phyloP scores from a whole-genome alignment of 192 early-diverging fungal genomes.

The Polychytrium aggregatum region DNA sequence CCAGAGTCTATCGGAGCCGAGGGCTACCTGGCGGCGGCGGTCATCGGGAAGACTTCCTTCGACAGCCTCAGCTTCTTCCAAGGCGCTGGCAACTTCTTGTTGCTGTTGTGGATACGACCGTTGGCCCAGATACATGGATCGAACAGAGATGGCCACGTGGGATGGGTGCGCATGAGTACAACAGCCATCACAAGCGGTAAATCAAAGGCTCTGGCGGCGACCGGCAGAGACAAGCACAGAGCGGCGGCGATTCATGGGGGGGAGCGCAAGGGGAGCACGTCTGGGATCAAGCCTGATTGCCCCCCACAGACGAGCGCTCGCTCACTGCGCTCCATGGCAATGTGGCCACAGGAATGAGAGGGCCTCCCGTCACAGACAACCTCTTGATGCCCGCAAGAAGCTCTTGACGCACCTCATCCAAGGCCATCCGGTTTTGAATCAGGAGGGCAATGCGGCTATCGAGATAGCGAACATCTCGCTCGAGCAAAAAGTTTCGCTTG shows the following conservation, averaged over 20 bases:
- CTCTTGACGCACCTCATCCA: constrained; percentile 66
- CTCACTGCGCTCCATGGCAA: too few species aligned
- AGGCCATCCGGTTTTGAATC: constrained; percentile 87
- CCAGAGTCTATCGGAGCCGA: background rate
- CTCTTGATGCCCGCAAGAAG: too few species aligned
- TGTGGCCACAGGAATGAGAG: too few species aligned
- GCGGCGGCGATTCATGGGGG: too few species aligned
- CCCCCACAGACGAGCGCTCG: background rate
- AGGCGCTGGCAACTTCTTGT: constrained; percentile 58
- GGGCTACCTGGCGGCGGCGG: constrained; percentile 45
- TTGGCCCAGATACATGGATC: background rate
- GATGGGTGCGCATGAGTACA: too few species aligned
- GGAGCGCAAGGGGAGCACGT: too few species aligned
- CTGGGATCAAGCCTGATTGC: too few species aligned
- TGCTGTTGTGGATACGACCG: constrained; percentile 29
- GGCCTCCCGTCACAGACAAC: too few species aligned
- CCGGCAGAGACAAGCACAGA: too few species aligned
- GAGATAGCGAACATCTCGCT: constrained; percentile 83
- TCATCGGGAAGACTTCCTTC: constrained; percentile 57
- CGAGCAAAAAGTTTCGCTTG: constrained; percentile 89
- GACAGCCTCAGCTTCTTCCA: constrained; percentile 51
- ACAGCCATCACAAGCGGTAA: too few species aligned
- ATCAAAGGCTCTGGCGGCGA: too few species aligned
- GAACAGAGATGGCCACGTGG: background rate
- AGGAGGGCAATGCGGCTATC: constrained; percentile 84